These are phyloP conservation scores for Erysimum cheiranthoides DNA, from an alignment of 345 rosid species.

Conservation along the genomic window DNA sequence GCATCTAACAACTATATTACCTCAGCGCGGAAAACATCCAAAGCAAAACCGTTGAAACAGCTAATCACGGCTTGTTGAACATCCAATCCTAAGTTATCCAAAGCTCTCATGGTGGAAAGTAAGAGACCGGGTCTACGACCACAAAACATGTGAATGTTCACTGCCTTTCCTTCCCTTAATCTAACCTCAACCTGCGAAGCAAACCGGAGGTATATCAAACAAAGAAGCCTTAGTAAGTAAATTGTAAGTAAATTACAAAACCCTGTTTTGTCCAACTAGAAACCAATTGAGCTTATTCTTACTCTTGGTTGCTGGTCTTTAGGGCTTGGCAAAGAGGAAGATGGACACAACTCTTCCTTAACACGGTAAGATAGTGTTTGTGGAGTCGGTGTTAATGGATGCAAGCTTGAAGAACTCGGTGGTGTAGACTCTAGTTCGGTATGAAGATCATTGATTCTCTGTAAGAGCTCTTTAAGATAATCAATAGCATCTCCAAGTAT, in stretches of 20 bases:
- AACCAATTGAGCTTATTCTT: conserved; percentile 26
- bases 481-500: conserved; percentile 96
- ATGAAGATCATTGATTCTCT: conserved; percentile 90
- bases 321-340: conserved; percentile 77
- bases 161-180: conserved; percentile 87
- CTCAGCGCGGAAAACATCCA: conserved; percentile 97
- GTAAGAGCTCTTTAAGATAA: conserved; percentile 91
- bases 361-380: conserved; percentile 70
- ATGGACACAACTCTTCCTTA: conserved; percentile 79
- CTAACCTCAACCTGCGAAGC: conserved; percentile 77
- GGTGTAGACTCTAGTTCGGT: conserved; percentile 80
- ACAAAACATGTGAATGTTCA: conserved; percentile 97
- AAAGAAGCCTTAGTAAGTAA: background rate
- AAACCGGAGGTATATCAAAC: background rate
- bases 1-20: conserved; percentile 43
- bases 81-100: conserved; percentile 92
- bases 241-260: conserved; percentile 10
- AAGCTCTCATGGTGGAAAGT: conserved; percentile 90
- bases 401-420: conserved; percentile 62
- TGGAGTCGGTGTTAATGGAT: conserved; percentile 85
- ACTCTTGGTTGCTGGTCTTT: conserved; percentile 88
- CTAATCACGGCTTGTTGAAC: conserved; percentile 96
- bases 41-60: conserved; percentile 91
- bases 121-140: conserved; percentile 84
- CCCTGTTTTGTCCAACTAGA: background rate